phyloP scores from a whole-genome alignment of 2,329 filamentous ascomycete genomes.

The Lecanicillium sp. region DNA sequence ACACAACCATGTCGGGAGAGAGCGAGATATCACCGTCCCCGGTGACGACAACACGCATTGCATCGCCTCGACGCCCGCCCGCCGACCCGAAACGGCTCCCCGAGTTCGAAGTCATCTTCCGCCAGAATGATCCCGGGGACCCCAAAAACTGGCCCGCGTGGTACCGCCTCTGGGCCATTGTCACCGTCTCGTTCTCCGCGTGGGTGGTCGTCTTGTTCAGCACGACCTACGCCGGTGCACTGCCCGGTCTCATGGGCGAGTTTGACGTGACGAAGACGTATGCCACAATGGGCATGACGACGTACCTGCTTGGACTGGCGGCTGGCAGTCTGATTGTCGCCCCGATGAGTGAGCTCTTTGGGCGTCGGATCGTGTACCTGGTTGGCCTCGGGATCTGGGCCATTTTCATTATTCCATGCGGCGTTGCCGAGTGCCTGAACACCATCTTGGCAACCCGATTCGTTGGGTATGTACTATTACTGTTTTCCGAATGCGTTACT shows the following conservation, averaged over 20 bases:
- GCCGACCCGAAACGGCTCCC: neutral
- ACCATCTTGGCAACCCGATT: constrained; percentile 62
- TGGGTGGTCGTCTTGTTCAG: constrained; percentile 56
- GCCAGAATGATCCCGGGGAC: constrained; percentile 54
- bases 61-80: neutral
- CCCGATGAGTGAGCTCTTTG: constrained; percentile 61
- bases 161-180: constrained; percentile 28
- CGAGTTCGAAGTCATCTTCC: constrained; percentile 64
- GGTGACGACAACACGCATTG: neutral
- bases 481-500: neutral
- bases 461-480: constrained; percentile 42
- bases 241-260: constrained; percentile 57
- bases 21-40: neutral
- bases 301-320: constrained; percentile 65
- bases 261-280: constrained; percentile 52
- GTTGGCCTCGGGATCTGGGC: constrained; percentile 55
- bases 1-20: neutral
- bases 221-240: constrained; percentile 65
- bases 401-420: constrained; percentile 61
- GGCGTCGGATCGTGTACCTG: constrained; percentile 57
- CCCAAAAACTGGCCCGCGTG: constrained; percentile 61
- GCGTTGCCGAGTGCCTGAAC: constrained; percentile 56
- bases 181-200: constrained; percentile 33
- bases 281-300: constrained; percentile 64
- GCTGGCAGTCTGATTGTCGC: constrained; percentile 62